Percentiles rank a stretch among this genome's conserved stretches.
Evolutionary conservation across 148 eudicot species (phyloP).

Genomic region (Suaeda aralocaspica): DNA sequence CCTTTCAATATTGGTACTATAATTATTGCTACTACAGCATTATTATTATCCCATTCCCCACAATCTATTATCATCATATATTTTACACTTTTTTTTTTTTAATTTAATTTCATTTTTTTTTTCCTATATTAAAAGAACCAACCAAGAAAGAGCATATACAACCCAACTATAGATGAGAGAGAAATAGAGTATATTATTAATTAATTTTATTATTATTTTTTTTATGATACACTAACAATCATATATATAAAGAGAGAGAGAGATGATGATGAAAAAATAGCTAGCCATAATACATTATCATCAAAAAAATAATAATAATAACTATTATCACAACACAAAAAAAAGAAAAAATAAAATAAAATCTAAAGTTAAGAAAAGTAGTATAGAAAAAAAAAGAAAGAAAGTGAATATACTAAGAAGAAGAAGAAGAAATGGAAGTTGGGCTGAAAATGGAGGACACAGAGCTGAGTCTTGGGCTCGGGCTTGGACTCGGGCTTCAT

Average conservation of each 20-base stretch:
- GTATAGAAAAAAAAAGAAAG: neutral
- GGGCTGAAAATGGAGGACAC: constrained; percentile 12
- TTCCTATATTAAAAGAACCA: constrained; percentile 14
- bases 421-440: neutral
- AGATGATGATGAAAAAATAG: neutral
- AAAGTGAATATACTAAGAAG: neutral
- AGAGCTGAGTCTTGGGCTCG: constrained; percentile 10
- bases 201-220: neutral
- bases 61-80: neutral
- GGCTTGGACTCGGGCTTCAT: constrained; percentile 3
- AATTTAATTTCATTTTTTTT: neutral
- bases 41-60: too few relatives aligned
- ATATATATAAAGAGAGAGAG: constrained; percentile 3
- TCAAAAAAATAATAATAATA: neutral
- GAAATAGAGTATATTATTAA: constrained; percentile 11
- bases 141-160: constrained; percentile 25
- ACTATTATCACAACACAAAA: neutral
- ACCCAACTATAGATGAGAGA: constrained; percentile 26
- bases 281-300: neutral
- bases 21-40: neutral
- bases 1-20: neutral
- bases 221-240: too few relatives aligned
- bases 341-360: neutral
- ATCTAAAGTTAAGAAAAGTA: too few relatives aligned
- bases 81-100: neutral